Base-by-base conservation (phyloP, 129 eudicot species). In the Tagetes erecta region DNA sequence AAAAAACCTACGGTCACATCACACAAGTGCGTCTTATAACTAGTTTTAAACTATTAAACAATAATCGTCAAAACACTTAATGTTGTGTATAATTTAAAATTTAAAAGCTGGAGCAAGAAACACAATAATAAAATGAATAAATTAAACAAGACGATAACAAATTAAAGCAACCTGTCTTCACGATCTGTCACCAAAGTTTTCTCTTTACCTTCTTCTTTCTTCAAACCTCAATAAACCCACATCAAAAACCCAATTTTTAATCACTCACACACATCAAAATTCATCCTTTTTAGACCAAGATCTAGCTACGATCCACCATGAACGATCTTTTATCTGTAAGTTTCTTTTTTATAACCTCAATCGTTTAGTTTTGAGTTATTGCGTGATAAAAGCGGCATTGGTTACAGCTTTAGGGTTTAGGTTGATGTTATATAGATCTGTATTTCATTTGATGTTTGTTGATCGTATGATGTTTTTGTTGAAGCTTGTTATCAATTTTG, bases 321-420 rank as follows among this genome's bases (percentile, higher is more conserved):
- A 90, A 90, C 73, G 90, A 90, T 73, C 96, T 90, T n/a, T 79
- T 90, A 79, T 47, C 90, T 73, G 92, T 90, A 80, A 81, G 85
- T 76, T 30, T 42, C 39, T 76, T 6, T 37, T 45, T 71, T 42
- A 39, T 55, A 1, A 7, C 27, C 13, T 8, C 6, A 46, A 50
- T 14, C 27, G 27, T 20, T 20, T 20, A 20, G 27, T 36, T 51
- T 60, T 34, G 30, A 69, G 30, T 34, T 45, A 67, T 76, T 50
- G 69, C 70, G 60, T 64, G 45, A 56, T 10, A 56, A 45, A 37
- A 63, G 74, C 70, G 58, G 81, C 80, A 81, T 76, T 75, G 65
- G 5, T 34, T 14, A 49, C 64, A 59, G 7, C 62, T 69, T 27
- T 10, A 12, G 8, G 76, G 71, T 8, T 69, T 20, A 8, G 33